Conservation (phyloP, 352 stramenopile genomes). For the Phytophthora meadii region DNA sequence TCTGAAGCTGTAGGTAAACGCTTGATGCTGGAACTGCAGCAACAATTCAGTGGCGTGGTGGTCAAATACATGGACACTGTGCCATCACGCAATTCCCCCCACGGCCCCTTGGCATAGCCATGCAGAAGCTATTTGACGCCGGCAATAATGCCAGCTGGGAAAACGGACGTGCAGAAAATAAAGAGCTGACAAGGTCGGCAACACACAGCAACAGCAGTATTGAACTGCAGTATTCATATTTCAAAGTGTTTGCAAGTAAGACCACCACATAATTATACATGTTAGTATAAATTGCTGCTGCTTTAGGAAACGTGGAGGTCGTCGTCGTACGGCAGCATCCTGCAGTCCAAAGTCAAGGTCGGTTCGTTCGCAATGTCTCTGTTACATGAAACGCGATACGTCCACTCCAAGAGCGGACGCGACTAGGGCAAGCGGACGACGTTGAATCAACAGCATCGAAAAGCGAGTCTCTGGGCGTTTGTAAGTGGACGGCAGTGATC, state of each 20-base stretch:
- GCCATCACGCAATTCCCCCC: conserved; percentile 1
- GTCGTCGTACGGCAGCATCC: too few relatives aligned
- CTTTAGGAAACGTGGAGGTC: neutral
- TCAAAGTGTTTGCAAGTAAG: too few relatives aligned
- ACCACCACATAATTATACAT: too few relatives aligned
- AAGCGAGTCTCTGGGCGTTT: conserved; percentile 10
- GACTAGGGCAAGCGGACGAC: conserved; percentile 20
- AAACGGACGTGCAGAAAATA: neutral
- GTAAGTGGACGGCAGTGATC: conserved; percentile 18
- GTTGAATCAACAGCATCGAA: conserved; percentile 4
- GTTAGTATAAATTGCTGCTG: too few relatives aligned
- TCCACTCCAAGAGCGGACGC: conserved; percentile 14
- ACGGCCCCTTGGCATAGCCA: conserved; percentile 6
- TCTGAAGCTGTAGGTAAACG: neutral
- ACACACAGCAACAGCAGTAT: neutral
- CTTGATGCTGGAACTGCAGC: neutral
- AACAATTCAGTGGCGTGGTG: neutral
- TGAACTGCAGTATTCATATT: too few relatives aligned
- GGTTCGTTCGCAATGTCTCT: neutral
- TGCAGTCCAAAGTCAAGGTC: neutral
- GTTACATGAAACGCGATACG: conserved; percentile 19
- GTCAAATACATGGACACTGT: neutral
- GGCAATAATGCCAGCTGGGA: conserved; percentile 9
- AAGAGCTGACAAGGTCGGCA: neutral
- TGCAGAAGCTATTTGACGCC: conserved; percentile 16